Base-by-base conservation (phyloP, 2,329 filamentous ascomycete species). In the Phaeosphaeriaceae sp. region DNA sequence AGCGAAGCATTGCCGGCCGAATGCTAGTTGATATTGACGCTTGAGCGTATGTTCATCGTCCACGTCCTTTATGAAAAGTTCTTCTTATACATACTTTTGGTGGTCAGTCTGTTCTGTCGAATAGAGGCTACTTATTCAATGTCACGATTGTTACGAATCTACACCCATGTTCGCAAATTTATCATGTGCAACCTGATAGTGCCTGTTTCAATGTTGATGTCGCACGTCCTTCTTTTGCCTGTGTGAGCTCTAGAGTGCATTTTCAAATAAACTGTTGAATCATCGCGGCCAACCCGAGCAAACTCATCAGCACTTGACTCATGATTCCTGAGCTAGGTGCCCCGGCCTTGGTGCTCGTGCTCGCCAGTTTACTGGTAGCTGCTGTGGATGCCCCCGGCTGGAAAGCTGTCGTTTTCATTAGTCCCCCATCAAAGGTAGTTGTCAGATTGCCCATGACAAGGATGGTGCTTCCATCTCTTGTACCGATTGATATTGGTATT, bases 1-100 rank as follows among this genome's bases (percentile, higher is more conserved):
- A 63, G 57, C 58, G 62, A 18, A 66, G 62, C 32, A 44, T 68
- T 43, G 61, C 61, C 50, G 65, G 65, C 13, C 50, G 56, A 13
- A 32, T 60, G 38, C 16, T 45, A n/a, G 37, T 50, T 28, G 40
- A 52, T 34, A 34, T 43, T 15, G 50, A 56, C 21, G 40, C 29
- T 21, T 42, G 17, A 42, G 40, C 28, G 15, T 6, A 18, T 7
- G 17, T 6, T 13, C 16, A 23, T 15, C 36, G 18, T 6, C 12
- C 20, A 3, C n/a, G 23, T 20, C 8, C 20, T 39, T 39, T 21
- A 12, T 15, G 12, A 39, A 16, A 23, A 20, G 12, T 15, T 20
- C 18, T 39, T 13, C 23, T 39, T 21, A 20, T 39, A 39, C 13
- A 39, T 39, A 39, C 21, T 20, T 7, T n/a, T 39, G 21, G n/a